These are phyloP conservation scores for Coprinellus micaceus DNA, from an alignment of 768 basidiomycete species.

Conservation along the genomic window DNA sequence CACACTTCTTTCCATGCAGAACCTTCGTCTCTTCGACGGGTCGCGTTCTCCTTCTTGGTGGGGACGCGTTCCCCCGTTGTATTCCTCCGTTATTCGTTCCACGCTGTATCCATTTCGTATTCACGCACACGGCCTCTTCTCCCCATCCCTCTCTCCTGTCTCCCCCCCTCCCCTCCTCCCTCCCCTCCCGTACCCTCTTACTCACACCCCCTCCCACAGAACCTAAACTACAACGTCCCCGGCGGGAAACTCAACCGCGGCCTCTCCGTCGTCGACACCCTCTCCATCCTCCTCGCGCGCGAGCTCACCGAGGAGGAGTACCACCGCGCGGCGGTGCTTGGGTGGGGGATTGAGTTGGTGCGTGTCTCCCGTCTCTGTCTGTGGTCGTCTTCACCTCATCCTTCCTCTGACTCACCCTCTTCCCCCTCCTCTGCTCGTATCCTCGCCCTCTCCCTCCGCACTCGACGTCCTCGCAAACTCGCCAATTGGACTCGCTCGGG, in stretches of 20 bases:
- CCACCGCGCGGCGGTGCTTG: conserved; percentile 80
- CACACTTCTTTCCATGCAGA: no score
- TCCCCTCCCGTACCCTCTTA: neutral
- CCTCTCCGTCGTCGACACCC: conserved; percentile 92
- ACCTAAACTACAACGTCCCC: conserved; percentile 90
- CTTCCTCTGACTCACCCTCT: no score
- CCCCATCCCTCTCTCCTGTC: neutral
- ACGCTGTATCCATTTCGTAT: no score
- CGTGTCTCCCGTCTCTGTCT: conserved; percentile 27
- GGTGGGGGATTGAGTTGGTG: conserved; percentile 95
- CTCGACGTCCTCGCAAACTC: no score
- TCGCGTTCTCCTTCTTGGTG: no score
- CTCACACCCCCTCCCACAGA: conserved; percentile 41
- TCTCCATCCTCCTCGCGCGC: conserved; percentile 78
- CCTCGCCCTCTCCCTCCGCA: neutral
- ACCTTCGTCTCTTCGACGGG: no score
- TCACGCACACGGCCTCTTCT: no score
- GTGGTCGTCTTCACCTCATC: neutral
- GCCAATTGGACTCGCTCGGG: no score
- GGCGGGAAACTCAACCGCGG: conserved; percentile 96
- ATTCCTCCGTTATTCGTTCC: no score
- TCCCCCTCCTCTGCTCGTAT: no score
- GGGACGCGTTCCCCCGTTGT: no score
- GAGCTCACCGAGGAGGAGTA: conserved; percentile 79
- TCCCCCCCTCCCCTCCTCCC: neutral